Evolutionary conservation across 805 yeast genomes (phyloP), one percentile per base, ranked within the genome.

Genomic region (Zygoascus tannicola): DNA sequence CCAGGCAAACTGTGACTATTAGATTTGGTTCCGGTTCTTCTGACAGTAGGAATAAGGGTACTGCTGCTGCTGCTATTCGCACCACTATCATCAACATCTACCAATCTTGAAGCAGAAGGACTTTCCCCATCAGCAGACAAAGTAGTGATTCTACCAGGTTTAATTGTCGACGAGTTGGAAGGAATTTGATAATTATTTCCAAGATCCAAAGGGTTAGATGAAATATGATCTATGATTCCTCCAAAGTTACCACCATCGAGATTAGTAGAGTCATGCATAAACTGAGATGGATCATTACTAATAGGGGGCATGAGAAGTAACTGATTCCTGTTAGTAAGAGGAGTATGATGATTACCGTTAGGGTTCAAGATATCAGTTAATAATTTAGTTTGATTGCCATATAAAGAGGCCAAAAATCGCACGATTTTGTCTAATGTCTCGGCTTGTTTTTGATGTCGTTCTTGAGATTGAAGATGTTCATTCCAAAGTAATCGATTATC

Each of bases 401-500:
- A 83, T 2, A 90, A 74, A 4, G 88, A 76, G 2, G 96, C 94
- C 55, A 92, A 68, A 52, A 92, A 90, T 53, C 92, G 76, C 55
- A 92, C 65, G 41, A 92, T 90, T 50, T 85, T 82, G 51, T 87
- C 94, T 44, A 92, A 69, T 19, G 95, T 85, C 50, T 84, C 90
- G 34, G 90, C 79, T 59, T 92, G 97, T 28, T 80, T 73, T 54
- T 81, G 77, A 61, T 88, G 85, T 50, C 88, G 75, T 59, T 90
- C 97, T 43, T 97, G 71, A 4, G 90, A 81, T 46, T 79, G 66
- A 58, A 73, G 80, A 56, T 86, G 81, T 58, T 92, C 97, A 48
- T 81, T 80, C 98, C 98, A 92, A 37, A 92, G 65, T 55, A 85
- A 63, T 59, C 85, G 90, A 64, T 90, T 92, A 58, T 92, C 97